Conservation (phyloP, 805 yeast species). For the Cyberlindnera mrakii region DNA sequence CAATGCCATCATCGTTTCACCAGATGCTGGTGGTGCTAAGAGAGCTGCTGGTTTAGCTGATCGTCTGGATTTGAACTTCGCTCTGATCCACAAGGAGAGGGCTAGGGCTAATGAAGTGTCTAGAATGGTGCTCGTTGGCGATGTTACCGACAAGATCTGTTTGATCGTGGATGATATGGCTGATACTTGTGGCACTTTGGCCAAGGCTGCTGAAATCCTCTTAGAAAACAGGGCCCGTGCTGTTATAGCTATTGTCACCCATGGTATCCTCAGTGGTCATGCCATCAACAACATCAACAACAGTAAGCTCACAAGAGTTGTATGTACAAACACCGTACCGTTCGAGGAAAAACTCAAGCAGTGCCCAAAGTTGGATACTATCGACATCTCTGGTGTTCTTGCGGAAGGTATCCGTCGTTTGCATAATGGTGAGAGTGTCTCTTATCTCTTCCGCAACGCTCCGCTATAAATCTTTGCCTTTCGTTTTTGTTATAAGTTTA, state of each 20-base stretch:
- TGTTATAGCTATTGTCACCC: slow-evolving; percentile 79
- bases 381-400: slow-evolving; percentile 67
- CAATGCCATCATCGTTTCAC: slow-evolving; percentile 72
- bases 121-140: slow-evolving; percentile 82
- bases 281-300: slow-evolving; percentile 68
- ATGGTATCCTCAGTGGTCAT: slow-evolving; percentile 71
- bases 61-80: slow-evolving; percentile 71
- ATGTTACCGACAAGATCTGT: slow-evolving; percentile 70
- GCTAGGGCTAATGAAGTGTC: slow-evolving; percentile 80
- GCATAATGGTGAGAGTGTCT: slow-evolving; percentile 83
- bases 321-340: slow-evolving; percentile 79
- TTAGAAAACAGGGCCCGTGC: slow-evolving; percentile 62
- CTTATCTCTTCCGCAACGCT: slow-evolving; percentile 69
- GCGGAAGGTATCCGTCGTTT: slow-evolving; percentile 82
- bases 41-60: slow-evolving; percentile 85
- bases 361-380: slow-evolving; percentile 60
- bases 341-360: slow-evolving; percentile 53
- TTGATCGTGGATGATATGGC: slow-evolving; percentile 86
- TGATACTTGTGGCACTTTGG: slow-evolving; percentile 82
- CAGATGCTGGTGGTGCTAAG: slow-evolving; percentile 89
- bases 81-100: slow-evolving; percentile 80
- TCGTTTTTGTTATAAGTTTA: background rate
- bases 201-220: slow-evolving; percentile 74
- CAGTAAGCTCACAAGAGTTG: slow-evolving; percentile 60
- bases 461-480: slow-evolving; percentile 26